These are phyloP conservation scores for Handroanthus guayacan DNA, from an alignment of 257 asterid genomes.

Conservation along the genomic window DNA sequence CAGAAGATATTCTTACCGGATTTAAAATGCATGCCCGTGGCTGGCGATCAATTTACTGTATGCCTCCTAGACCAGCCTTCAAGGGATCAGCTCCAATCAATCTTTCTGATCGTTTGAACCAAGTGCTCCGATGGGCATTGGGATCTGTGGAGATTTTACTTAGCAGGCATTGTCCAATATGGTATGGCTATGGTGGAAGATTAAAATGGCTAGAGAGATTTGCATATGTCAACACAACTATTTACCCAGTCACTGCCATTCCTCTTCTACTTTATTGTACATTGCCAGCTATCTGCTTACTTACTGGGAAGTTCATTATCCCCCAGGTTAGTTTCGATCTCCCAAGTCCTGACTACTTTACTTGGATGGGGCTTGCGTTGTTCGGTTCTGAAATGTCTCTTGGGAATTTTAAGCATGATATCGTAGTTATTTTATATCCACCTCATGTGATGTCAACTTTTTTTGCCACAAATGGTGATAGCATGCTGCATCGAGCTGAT, in stretches of 20 bases:
- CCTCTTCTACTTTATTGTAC: constrained; percentile 88
- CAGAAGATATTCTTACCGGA: constrained; percentile 99
- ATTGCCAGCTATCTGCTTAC: constrained; percentile 93
- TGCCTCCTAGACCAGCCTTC: constrained; percentile 92
- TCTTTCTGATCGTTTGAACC: constrained; percentile 97
- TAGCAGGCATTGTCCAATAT: constrained; percentile 96
- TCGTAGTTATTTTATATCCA: not conserved
- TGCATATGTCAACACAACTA: constrained; percentile 91
- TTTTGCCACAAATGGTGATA: not conserved
- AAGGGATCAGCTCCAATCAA: constrained; percentile 98
- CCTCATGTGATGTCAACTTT: not conserved
- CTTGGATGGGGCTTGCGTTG: not conserved
- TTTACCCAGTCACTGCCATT: constrained; percentile 88
- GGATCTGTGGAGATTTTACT: constrained; percentile 95
- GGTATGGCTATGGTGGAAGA: constrained; percentile 94
- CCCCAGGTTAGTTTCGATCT: constrained; percentile 71
- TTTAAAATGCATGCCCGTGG: constrained; percentile 99
- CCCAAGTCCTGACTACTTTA: constrained; percentile 4
- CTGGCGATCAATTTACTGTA: constrained; percentile 96
- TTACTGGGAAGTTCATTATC: constrained; percentile 92
- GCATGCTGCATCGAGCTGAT: not conserved
- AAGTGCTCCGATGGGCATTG: constrained; percentile 98
- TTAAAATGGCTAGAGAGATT: constrained; percentile 96
- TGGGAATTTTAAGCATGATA: not conserved
- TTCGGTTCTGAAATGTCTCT: not conserved